Evolutionary conservation across 1,284 basidiomycete genomes (phyloP).

Genomic region (Violaceomyces palustris): DNA sequence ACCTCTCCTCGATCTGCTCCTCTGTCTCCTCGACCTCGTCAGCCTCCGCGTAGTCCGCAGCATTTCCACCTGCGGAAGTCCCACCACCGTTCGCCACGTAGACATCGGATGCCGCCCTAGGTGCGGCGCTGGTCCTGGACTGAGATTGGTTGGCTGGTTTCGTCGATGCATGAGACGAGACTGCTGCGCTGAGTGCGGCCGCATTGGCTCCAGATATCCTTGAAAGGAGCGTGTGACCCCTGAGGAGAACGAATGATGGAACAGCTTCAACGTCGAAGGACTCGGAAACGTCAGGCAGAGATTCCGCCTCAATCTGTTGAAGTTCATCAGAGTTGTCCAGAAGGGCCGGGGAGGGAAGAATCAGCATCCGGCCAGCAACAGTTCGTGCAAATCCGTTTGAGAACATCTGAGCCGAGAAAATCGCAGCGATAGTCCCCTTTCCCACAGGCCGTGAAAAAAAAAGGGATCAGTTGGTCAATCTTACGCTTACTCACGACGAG

Average conservation of each 20-base stretch:
- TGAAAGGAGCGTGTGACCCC: constrained; percentile 79
- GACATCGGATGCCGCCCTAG: constrained; percentile 29
- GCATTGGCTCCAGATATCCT: constrained; percentile 81
- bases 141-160: constrained; percentile 47
- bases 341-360: too few relatives aligned
- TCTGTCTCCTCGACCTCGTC: constrained; percentile 57
- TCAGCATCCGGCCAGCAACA: too few relatives aligned
- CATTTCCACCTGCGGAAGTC: background rate
- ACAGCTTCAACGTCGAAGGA: constrained; percentile 90
- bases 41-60: constrained; percentile 16
- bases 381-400: too few relatives aligned
- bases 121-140: constrained; percentile 33
- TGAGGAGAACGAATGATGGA: constrained; percentile 76
- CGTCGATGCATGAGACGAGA: constrained; percentile 58
- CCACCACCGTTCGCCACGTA: constrained; percentile 24
- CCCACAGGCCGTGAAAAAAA: too few relatives aligned
- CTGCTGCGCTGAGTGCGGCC: constrained; percentile 62
- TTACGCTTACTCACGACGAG: constrained; percentile 66
- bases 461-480: too few relatives aligned
- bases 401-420: too few relatives aligned
- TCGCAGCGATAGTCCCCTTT: too few relatives aligned
- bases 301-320: constrained; percentile 79
- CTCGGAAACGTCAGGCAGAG: constrained; percentile 80
- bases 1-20: constrained; percentile 65
- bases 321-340: background rate